Percentiles rank a stretch among this genome's conserved stretches.
These are phyloP conservation scores for Tremella yokohamensis DNA, from an alignment of 768 basidiomycete species.

Conservation along the genomic window DNA sequence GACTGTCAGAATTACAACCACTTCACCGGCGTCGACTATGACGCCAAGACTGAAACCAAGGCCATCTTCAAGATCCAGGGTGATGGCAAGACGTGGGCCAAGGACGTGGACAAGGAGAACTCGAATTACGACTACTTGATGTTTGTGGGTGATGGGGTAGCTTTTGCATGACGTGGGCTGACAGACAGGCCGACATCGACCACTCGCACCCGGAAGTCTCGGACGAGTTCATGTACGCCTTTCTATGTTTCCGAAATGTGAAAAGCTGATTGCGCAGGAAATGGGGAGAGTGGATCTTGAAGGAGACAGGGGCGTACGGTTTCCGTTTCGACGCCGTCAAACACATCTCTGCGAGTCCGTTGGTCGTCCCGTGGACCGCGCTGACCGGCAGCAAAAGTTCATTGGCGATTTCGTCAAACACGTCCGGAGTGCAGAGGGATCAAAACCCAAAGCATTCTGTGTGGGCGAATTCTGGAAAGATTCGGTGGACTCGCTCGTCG, in stretches of 20 bases:
- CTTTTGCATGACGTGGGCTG: neutral
- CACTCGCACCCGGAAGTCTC: conserved; percentile 76
- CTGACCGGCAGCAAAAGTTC: conserved; percentile 51
- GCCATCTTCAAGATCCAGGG: conserved; percentile 66
- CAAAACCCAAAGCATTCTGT: conserved; percentile 59
- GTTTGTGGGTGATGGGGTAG: conserved; percentile 35
- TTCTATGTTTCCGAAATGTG: neutral
- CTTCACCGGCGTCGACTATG: conserved; percentile 73
- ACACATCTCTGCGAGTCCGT: conserved; percentile 54
- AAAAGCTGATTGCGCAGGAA: conserved; percentile 22
- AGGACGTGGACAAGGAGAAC: conserved; percentile 72
- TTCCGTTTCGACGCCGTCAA: conserved; percentile 90
- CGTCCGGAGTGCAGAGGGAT: conserved; percentile 51
- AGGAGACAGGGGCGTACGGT: conserved; percentile 58
- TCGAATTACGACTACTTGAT: conserved; percentile 53
- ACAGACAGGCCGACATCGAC: conserved; percentile 55
- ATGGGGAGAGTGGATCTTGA: conserved; percentile 78
- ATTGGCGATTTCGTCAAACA: conserved; percentile 53
- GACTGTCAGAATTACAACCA: conserved; percentile 58
- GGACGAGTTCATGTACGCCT: conserved; percentile 58
- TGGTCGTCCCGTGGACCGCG: too few species aligned
- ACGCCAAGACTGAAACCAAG: conserved; percentile 62
- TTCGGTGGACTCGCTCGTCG: conserved; percentile 42
- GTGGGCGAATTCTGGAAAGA: conserved; percentile 78
- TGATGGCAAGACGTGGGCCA: conserved; percentile 72